phyloP scores from a whole-genome alignment of 2,329 filamentous ascomycete species.

The Metarhizium brunneum region DNA sequence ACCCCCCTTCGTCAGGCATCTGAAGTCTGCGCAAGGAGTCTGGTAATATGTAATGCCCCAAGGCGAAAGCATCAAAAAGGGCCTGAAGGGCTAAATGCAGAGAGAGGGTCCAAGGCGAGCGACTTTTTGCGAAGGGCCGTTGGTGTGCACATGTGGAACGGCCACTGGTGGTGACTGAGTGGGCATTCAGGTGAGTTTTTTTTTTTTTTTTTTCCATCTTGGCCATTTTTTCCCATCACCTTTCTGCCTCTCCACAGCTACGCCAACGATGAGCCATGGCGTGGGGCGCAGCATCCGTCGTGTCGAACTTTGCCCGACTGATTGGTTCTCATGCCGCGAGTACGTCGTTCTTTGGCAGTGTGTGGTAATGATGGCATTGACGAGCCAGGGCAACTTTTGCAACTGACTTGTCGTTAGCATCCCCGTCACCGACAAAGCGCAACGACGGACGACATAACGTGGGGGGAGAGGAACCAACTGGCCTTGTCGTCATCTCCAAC shows the following conservation, averaged over 20 bases:
- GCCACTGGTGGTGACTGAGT: background rate
- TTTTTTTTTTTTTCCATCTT: conserved; percentile 4
- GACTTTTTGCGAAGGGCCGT: background rate
- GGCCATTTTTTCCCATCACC: background rate
- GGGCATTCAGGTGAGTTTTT: conserved; percentile 8
- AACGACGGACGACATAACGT: background rate
- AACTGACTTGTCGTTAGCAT: background rate
- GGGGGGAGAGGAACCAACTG: background rate
- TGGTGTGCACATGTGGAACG: conserved; percentile 4
- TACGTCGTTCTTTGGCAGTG: background rate
- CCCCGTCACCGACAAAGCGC: background rate
- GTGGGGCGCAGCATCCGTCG: conserved; percentile 19
- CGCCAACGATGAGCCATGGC: background rate
- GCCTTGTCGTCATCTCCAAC: no score
- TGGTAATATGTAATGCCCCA: background rate
- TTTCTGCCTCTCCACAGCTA: conserved; percentile 1
- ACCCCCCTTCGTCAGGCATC: background rate
- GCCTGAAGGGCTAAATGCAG: background rate
- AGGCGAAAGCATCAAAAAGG: background rate
- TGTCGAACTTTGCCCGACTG: conserved; percentile 20
- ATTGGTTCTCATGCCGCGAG: conserved; percentile 18
- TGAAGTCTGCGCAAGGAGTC: background rate
- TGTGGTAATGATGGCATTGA: background rate
- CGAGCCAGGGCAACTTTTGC: background rate
- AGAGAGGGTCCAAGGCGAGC: background rate